Conservation (phyloP, 805 yeast species). For the Starmerella cellae region DNA sequence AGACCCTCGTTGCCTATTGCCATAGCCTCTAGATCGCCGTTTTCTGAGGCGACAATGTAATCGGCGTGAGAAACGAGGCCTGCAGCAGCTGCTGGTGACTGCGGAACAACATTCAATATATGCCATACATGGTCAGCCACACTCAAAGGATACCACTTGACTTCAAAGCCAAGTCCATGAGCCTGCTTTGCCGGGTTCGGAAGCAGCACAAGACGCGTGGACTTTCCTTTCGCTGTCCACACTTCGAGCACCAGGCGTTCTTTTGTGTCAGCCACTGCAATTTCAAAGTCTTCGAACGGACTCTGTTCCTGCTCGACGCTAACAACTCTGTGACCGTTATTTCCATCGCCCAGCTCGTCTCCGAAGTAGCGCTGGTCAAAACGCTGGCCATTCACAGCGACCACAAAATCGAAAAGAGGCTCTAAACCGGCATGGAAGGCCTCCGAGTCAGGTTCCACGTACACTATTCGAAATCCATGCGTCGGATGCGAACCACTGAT, state of each 20-base stretch:
- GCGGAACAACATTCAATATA: conserved; percentile 55
- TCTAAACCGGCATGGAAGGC: conserved; percentile 49
- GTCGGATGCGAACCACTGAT: conserved; percentile 21
- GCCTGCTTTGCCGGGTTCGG: conserved; percentile 21
- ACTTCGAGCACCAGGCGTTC: conserved; percentile 41
- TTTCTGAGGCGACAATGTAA: conserved; percentile 76
- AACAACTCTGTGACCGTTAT: not conserved
- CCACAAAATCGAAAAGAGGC: conserved; percentile 75
- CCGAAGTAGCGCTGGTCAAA: conserved; percentile 20
- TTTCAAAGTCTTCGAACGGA: conserved; percentile 16
- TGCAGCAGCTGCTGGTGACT: conserved; percentile 70
- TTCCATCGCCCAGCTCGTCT: not conserved
- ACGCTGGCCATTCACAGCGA: conserved; percentile 66
- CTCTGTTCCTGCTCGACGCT: conserved; percentile 16
- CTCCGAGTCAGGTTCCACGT: conserved; percentile 35
- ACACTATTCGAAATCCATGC: conserved; percentile 47
- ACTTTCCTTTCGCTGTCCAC: conserved; percentile 74
- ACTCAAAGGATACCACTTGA: conserved; percentile 65
- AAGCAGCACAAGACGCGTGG: conserved; percentile 14
- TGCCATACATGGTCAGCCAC: conserved; percentile 82
- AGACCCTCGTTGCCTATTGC: not conserved
- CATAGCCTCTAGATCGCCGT: conserved; percentile 51
- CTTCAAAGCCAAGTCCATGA: conserved; percentile 41
- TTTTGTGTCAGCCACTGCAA: conserved; percentile 10
- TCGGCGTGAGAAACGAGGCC: conserved; percentile 78